Base-by-base conservation (phyloP, 2,329 filamentous ascomycete genomes). In the Curvularia sp. region DNA sequence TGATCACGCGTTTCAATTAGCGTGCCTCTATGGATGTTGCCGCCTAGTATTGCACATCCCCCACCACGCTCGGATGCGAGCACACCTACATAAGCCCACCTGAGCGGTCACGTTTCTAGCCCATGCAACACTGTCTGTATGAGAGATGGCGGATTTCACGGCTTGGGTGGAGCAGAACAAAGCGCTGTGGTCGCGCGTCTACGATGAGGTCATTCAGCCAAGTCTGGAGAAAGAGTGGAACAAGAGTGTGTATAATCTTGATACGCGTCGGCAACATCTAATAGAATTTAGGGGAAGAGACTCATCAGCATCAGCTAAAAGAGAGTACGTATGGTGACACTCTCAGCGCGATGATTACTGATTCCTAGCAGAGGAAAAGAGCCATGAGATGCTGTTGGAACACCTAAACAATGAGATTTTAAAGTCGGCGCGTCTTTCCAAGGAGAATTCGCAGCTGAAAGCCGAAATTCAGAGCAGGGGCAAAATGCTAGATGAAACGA, bases 141-240 rank as follows among this genome's bases (percentile, higher is more conserved):
- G 48, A 60, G 55, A 57, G 2, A 77, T 77, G 73, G 53, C 62
- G n/a, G 69, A 73, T 24, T 63, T 67, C 39, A 41, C 63, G 10
- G 50, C 60, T 10, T 77, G 72, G 72, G 33, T 72, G n/a, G 66
- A 69, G 49, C 68, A 71, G 58, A 69, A 72, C 24, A 72, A 65
- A 49, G 57, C 55, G 35, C 52, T 71, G 6, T 72, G 68, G 70
- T 66, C 62, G 38, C 70, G 71, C 54, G 68, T 75, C 48, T 73
- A 68, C 46, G 67, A 75, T 70, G 73, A 75, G 65, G 67, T 75
- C 64, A 74, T 75, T 28, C 59, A 62, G 44, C 70, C 72, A n/a
- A 63, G 71, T 42, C 51, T 75, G 1, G 69, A 75, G 58, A 63
- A 68, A 54, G 73, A 77, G 55, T 71, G 73, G 68, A 71, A 71